Evolutionary conservation across 495 filamentous ascomycete species (phyloP).

Genomic region (Articulospora tetracladia): DNA sequence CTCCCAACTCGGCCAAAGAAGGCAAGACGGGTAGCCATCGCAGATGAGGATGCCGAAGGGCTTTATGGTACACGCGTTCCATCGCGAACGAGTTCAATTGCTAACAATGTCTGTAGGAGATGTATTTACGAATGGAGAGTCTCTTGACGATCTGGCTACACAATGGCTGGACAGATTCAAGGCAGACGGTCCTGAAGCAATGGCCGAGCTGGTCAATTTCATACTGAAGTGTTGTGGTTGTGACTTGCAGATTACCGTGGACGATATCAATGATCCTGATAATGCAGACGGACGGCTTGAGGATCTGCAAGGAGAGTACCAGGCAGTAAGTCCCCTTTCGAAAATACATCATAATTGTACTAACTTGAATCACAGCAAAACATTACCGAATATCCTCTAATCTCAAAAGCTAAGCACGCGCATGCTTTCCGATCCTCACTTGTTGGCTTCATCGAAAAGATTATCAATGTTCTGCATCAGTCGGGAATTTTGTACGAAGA

Average conservation of each 20-base stretch:
- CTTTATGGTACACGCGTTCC: slow-evolving; percentile 62
- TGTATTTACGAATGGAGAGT: slow-evolving; percentile 62
- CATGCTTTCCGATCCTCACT: slow-evolving; percentile 71
- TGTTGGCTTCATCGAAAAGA: slow-evolving; percentile 69
- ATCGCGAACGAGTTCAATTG: background rate
- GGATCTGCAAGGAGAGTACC: slow-evolving; percentile 79
- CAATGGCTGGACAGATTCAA: slow-evolving; percentile 77
- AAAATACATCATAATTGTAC: slow-evolving; percentile 19
- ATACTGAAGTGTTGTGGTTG: slow-evolving; percentile 81
- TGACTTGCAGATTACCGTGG: slow-evolving; percentile 61
- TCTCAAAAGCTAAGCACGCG: slow-evolving; percentile 69
- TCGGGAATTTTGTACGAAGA: slow-evolving; percentile 74
- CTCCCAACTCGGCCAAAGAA: slow-evolving; percentile 61
- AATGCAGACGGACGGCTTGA: slow-evolving; percentile 61
- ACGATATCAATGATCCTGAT: slow-evolving; percentile 85
- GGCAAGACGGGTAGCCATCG: slow-evolving; percentile 42
- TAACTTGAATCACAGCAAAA: slow-evolving; percentile 45
- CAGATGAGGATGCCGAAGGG: slow-evolving; percentile 55
- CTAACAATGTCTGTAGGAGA: slow-evolving; percentile 7
- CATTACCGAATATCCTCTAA: slow-evolving; percentile 88
- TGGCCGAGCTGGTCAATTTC: slow-evolving; percentile 85
- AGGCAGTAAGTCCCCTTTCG: slow-evolving; percentile 48
- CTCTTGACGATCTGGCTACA: slow-evolving; percentile 69
- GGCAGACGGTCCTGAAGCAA: slow-evolving; percentile 57
- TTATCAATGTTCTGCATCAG: slow-evolving; percentile 71